Base-by-base conservation (phyloP, 176 grass and related monocot species). In the Themeda triandra region DNA sequence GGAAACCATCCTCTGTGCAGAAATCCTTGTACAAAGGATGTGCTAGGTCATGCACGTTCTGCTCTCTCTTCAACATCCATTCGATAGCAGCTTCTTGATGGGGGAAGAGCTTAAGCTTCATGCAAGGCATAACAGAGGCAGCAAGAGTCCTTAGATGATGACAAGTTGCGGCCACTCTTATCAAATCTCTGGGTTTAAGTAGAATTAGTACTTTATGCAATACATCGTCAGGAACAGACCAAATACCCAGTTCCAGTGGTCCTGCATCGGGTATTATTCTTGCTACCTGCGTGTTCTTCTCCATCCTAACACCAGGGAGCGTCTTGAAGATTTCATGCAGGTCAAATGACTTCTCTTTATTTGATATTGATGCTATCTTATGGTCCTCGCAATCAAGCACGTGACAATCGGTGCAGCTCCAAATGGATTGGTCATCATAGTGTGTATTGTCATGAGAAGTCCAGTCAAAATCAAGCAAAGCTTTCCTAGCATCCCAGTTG, bases 61-160 rank as follows among this genome's bases (percentile, higher is more conserved):
- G 89, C 70, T 98, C 96, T 66, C 93, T 84, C 65, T 78, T 86
- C 73, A 96, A 82, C 96, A 98, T 94, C 96, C 96, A 96, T 62
- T 98, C 89, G 3, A 98, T 70, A 83, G 96, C 96, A 1, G 89
- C 93, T 81, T 98, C 93, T 86, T 98, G 96, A 78, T 98, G 93
- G 35, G 93, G 91, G 81, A 95, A 98, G 81, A 95, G 93, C 84
- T 94, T 98, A 82, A 94, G 96, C 69, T 95, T 95, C 91, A 95
- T 98, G 75, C 85, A 94, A 63, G 96, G 96, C 89, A 98, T 98
- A 67, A 94, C 71, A 78, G 88, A 90, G 56, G 77, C 37, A 89
- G 96, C 81, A 81, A 98, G 87, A 69, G 53, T 56, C 75, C 93
- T 92, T 46, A 98, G 45, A 85, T 98, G 93, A 66, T 83, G 93